Evolutionary conservation across 768 basidiomycete genomes (phyloP), one percentile per base, ranked within the genome.

Genomic region (Tephrocybe rancida): DNA sequence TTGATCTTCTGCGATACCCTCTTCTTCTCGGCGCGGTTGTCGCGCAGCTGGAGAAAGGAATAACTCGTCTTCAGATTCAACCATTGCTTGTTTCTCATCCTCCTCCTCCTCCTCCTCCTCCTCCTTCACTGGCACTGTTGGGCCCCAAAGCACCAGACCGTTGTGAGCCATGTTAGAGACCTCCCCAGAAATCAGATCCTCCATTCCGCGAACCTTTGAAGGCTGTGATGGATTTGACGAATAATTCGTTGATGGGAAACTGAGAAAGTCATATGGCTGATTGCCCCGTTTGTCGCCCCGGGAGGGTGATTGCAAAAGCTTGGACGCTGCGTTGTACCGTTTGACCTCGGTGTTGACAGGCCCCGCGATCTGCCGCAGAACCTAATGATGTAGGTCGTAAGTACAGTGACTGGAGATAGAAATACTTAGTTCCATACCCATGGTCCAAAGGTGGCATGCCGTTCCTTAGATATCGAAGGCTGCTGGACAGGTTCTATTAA

Each of bases 201-300:
- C 73, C 53, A 82, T 61, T 30, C 68, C 69, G 24, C 69, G 64
- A 19, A 74, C 60, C 58, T 72, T 73, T 26, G 73, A 71, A 9
- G 75, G 73, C 55, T 63, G 54, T 9, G 78, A 78, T 8, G 69
- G 67, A 52, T 64, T 58, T 14, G 67, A 69, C 25, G 77, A 75
- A 53, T 74, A 76, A 37, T 73, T 66, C 5, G 70, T 70, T 24
- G 81, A 72, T 44, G 73, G 68, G 38, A 70, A 67, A 30, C 62
- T 66, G 50, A 85, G 56, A 62, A 81, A 84, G 56, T 84, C 83
- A 57, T 84, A 86, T 50, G 80, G 75, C 62, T 57, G 64, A 54
- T 38, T 54, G 45, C 43, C 58, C 8, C 58, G 60, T 48, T 53
- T 54, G 44, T 64, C 60, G 27, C 61, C 53, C 27, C 44, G 49